Evolutionary conservation across 2,329 filamentous ascomycete genomes (phyloP).

Genomic region (Fusarium phyllophilum): DNA sequence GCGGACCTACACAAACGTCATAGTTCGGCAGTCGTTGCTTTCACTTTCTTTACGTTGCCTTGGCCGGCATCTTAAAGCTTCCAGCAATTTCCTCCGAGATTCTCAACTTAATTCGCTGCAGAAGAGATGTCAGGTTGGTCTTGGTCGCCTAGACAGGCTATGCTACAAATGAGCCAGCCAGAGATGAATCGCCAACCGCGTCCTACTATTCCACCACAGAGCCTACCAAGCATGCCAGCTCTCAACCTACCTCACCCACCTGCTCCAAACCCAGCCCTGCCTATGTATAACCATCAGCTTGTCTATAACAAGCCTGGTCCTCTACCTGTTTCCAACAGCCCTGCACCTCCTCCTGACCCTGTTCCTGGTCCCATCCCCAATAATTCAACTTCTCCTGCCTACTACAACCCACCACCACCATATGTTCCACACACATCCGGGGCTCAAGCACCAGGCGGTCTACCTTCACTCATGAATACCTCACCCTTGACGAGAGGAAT

Average conservation of each 20-base stretch:
- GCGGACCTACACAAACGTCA: conserved; percentile 16
- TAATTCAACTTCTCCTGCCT: not conserved
- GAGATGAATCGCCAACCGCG: not conserved
- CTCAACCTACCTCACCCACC: conserved; percentile 12
- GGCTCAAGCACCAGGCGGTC: not conserved
- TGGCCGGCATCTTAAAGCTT: not conserved
- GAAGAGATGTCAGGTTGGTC: conserved; percentile 28
- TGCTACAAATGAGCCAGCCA: conserved; percentile 23
- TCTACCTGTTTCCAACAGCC: not conserved
- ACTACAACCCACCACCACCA: conserved; percentile 20
- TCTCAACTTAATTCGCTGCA: not conserved
- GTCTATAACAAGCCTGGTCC: not conserved
- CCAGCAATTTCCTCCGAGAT: not conserved
- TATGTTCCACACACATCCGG: conserved; percentile 8
- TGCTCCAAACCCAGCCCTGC: not conserved
- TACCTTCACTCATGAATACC: not conserved
- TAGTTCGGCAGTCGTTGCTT: conserved; percentile 14
- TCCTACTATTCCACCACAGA: not conserved
- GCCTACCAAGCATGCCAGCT: conserved; percentile 16
- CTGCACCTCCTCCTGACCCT: not conserved
- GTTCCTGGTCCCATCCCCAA: not conserved
- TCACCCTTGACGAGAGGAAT: not conserved
- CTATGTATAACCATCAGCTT: not conserved
- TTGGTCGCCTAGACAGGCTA: conserved; percentile 33
- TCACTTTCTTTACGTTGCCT: not conserved